These are phyloP conservation scores for Iodosphaeria phyllophila DNA, from an alignment of 2,329 filamentous ascomycete species.

Conservation along the genomic window DNA sequence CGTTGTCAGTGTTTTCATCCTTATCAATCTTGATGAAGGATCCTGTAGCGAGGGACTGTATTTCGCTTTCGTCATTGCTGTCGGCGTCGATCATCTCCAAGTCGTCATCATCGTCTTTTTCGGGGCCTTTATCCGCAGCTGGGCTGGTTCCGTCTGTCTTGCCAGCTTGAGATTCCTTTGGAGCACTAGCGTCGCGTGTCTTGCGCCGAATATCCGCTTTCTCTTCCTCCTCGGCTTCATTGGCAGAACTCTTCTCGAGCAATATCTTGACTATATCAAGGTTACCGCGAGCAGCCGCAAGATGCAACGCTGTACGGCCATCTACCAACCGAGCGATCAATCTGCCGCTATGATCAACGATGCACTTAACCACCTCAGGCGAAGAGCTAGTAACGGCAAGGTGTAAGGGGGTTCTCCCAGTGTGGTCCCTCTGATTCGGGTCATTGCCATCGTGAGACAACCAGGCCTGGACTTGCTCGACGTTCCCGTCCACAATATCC, in stretches of 20 bases:
- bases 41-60: constrained; percentile 38
- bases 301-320: constrained; percentile 65
- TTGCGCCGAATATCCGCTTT: constrained; percentile 30
- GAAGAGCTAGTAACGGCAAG: constrained; percentile 53
- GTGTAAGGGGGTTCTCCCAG: constrained; percentile 62
- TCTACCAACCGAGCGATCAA: constrained; percentile 60
- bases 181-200: constrained; percentile 12
- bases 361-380: constrained; percentile 46
- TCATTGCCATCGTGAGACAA: constrained; percentile 47
- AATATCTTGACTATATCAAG: constrained; percentile 52
- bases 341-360: constrained; percentile 56
- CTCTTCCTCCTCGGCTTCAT: constrained; percentile 49
- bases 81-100: constrained; percentile 26
- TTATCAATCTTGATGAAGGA: constrained; percentile 54
- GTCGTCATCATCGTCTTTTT: constrained; percentile 19
- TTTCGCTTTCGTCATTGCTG: constrained; percentile 32
- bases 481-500: constrained; percentile 58
- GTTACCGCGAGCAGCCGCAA: constrained; percentile 55
- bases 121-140: constrained; percentile 8
- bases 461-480: constrained; percentile 55
- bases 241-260: constrained; percentile 54
- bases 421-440: constrained; percentile 58
- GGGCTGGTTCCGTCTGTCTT: constrained; percentile 4
- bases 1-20: constrained; percentile 15
- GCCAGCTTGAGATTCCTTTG: constrained; percentile 7